Base-by-base conservation (phyloP, 2,329 filamentous ascomycete genomes). In the Triangularia setosa region DNA sequence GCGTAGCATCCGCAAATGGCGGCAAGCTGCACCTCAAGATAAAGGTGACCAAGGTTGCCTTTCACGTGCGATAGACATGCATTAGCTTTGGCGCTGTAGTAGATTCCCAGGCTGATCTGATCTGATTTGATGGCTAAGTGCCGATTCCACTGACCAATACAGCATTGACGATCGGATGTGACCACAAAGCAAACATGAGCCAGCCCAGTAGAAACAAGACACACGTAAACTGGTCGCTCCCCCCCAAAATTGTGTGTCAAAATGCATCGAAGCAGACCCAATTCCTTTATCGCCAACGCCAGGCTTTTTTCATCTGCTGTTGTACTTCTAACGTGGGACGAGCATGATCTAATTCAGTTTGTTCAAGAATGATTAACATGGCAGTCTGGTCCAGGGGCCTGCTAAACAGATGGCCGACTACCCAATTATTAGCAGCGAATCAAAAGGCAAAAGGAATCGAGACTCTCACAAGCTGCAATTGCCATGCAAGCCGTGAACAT, bases 401-500 rank as follows among this genome's bases (percentile, higher is more conserved):
- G 24, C 67, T 67, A 61, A 76, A 76, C 27, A 69, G 68, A 40
- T 75, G 71, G 21, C 74, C 75, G 54, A 76, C 74, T 75, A 24
- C n/a, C 16, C 16, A 6, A 6, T 30, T n/a, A n/a, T 60, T 48
- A 60, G 25, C 24, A 53, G 21, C 11, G 8, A 40, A 8, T 14
- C 14, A 4, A 25, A 52, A 33, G 6, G 16, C 14, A 27, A 24
- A 23, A 30, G 18, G 25, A 28, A 3, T 9, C 12, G 8, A 2
- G 6, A 53, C 23, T 24, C 77, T 73, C 73, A 84, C 80, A 85
- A 71, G 80, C 80, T 62, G 80, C 80, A 67, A 85, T 83, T 1
- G 82, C 83, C 79, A 85, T 83, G 18, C 79, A 84, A 0, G 82
- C 81, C 1, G 82, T 83, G 64, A 87, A 84, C 74, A 86, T 80